A percentile compares a stretch with the other conserved stretches of the same genome.
phyloP scores from a whole-genome alignment of 495 filamentous ascomycete species.

The Patellaria atrata region DNA sequence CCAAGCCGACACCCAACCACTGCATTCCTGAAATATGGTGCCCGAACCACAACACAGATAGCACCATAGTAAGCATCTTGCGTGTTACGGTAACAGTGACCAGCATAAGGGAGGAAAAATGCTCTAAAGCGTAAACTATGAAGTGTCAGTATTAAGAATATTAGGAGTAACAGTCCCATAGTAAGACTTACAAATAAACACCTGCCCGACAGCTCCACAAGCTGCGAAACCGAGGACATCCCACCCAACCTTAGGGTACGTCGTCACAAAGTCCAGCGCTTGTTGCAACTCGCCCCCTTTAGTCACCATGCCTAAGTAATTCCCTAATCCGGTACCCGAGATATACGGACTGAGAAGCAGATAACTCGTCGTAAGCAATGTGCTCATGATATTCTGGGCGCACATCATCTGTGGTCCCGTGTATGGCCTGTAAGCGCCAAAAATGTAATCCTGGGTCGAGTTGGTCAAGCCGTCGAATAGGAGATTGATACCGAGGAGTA shows the following conservation, averaged over 20 bases:
- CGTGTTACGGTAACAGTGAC: conserved; percentile 94
- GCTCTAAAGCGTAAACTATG: conserved; percentile 74
- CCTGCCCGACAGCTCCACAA: conserved; percentile 88
- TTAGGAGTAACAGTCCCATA: conserved; percentile 1
- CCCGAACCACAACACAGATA: conserved; percentile 89
- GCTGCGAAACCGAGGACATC: conserved; percentile 81
- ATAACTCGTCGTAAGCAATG: conserved; percentile 56
- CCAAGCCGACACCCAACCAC: conserved; percentile 79
- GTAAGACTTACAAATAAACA: conserved; percentile 70
- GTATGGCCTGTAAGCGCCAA: conserved; percentile 59
- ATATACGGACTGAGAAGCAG: conserved; percentile 67
- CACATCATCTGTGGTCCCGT: conserved; percentile 98
- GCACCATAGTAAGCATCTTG: conserved; percentile 98
- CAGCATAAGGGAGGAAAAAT: conserved; percentile 79
- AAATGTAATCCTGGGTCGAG: conserved; percentile 91
- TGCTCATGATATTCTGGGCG: conserved; percentile 81
- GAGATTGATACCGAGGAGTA: conserved; percentile 80
- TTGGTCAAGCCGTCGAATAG: conserved; percentile 95
- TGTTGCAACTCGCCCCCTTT: conserved; percentile 53
- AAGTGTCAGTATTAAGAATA: conserved; percentile 9
- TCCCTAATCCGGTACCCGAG: conserved; percentile 46
- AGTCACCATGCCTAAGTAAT: conserved; percentile 50
- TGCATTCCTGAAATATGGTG: conserved; percentile 74
- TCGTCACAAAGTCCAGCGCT: conserved; percentile 64
- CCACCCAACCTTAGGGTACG: conserved; percentile 63